Evolutionary conservation across 257 asterid species (phyloP), one percentile per base, ranked within the genome.

Genomic region (Voacanga thouarsii): DNA sequence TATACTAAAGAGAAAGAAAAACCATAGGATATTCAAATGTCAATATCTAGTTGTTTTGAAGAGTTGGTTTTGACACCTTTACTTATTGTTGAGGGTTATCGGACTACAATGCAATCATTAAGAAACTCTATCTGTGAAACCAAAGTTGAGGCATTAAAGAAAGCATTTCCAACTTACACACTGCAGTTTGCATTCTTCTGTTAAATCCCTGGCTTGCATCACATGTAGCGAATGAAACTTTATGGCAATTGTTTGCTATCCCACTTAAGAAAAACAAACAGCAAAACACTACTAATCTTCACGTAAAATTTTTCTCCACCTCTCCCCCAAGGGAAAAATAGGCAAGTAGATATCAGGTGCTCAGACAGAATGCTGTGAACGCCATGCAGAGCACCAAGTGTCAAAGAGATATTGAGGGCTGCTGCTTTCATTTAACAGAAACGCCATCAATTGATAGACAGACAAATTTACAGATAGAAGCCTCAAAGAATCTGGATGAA

Each of bases 81-180:
- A 37, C 15, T 7, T 39, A 67, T 43, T 41, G 21, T 41, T 41
- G 51, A 60, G 12, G 56, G 39, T 11, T 49, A 28, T 21, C 28
- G 7, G 77, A 50, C 19, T 3, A 45, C 7, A 75, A 24, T 16
- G 63, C 5, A 51, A 73, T 56, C 19, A 74, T 68, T 23, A 33
- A 51, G 53, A 55, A 74, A 55, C 47, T 73, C 77, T 60, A 18
- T 51, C 28, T 33, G 53, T 53, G 45, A 19, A 73, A 55, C 67
- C 66, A 56, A 37, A 21, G 0, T 37, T 30, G 16, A n/a, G 30
- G 24, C 18, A 12, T 33, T 50, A 7, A 72, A 26, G 28, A 28
- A 24, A 26, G 33, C 37, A 66, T 50, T 45, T 71, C 43, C 75
- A 71, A 71, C 44, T 30, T 51, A 28, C 10, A 4, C n/a, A 16